A percentile compares a stretch with the other conserved stretches of the same genome.
These are phyloP conservation scores for Verticillium nubilum DNA, from an alignment of 2,329 filamentous ascomycete species.

Conservation along the genomic window DNA sequence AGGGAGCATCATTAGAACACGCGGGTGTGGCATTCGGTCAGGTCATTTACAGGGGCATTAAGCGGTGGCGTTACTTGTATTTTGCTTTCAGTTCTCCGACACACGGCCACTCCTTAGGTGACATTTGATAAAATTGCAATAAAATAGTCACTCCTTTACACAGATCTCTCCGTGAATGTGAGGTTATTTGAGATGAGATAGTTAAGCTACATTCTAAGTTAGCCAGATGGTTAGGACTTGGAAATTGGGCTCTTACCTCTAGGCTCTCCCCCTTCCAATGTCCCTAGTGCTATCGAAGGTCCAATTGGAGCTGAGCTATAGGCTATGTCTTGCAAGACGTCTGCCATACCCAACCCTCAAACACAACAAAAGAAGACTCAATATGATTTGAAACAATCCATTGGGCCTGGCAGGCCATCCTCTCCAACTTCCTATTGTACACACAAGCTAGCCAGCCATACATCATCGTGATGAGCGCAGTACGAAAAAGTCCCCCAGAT, in stretches of 20 bases:
- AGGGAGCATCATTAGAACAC: background rate
- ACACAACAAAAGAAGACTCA: background rate
- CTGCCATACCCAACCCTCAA: background rate
- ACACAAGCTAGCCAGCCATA: background rate
- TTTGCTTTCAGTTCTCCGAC: background rate
- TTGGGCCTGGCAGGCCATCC: background rate
- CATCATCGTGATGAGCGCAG: background rate
- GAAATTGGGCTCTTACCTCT: too few relatives aligned
- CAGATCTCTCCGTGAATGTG: too few relatives aligned
- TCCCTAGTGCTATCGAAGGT: too few relatives aligned
- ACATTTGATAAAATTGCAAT: background rate
- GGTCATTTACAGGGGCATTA: background rate
- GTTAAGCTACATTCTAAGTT: too few relatives aligned
- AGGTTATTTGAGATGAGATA: too few relatives aligned
- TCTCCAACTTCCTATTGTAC: background rate
- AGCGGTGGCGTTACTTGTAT: background rate
- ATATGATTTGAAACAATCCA: background rate
- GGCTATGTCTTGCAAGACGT: too few relatives aligned
- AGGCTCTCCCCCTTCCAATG: too few relatives aligned
- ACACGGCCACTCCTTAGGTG: background rate
- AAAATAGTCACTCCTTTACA: background rate
- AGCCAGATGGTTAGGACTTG: too few relatives aligned
- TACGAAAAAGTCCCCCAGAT: background rate
- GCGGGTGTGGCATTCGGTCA: background rate
- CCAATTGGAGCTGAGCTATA: too few relatives aligned